Evolutionary conservation across 495 filamentous ascomycete genomes (phyloP).

Genomic region (Penicillium steckii): DNA sequence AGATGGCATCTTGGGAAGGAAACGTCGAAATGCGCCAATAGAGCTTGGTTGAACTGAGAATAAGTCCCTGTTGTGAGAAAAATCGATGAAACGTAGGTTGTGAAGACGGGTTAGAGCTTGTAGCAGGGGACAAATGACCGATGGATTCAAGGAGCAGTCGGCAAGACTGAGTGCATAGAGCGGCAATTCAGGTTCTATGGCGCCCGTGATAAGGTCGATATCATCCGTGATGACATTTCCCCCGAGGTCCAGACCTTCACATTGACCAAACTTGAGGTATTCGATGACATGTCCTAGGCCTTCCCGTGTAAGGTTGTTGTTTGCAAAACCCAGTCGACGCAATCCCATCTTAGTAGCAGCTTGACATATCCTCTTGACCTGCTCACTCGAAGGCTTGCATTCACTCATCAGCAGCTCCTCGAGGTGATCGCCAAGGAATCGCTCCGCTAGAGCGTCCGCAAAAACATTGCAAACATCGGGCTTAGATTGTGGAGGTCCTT

Average conservation of each 20-base stretch:
- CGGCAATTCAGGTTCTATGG: constrained; percentile 58
- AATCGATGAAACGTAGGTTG: constrained; percentile 84
- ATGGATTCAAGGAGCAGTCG: constrained; percentile 75
- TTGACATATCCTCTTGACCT: constrained; percentile 71
- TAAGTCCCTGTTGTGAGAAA: constrained; percentile 82
- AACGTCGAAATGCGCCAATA: constrained; percentile 72
- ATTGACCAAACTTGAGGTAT: constrained; percentile 70
- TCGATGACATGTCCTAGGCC: constrained; percentile 72
- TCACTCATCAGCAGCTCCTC: constrained; percentile 83
- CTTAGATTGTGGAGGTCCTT: constrained; percentile 8
- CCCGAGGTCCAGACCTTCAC: constrained; percentile 89
- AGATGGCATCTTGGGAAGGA: constrained; percentile 74
- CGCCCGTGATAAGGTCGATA: constrained; percentile 63
- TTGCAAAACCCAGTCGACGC: constrained; percentile 75
- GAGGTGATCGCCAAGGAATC: constrained; percentile 71
- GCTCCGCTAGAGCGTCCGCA: constrained; percentile 69
- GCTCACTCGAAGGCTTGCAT: constrained; percentile 66
- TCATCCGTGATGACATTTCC: constrained; percentile 79
- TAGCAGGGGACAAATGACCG: constrained; percentile 70
- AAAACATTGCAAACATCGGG: constrained; percentile 60
- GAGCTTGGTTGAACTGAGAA: constrained; percentile 76
- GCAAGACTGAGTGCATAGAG: constrained; percentile 84
- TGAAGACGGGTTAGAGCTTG: constrained; percentile 68
- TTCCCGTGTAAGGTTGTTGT: constrained; percentile 70
- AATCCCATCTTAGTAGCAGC: constrained; percentile 72